These are phyloP conservation scores for Cucurbita argyrosperma DNA, from an alignment of 306 rosid species.

Conservation along the genomic window DNA sequence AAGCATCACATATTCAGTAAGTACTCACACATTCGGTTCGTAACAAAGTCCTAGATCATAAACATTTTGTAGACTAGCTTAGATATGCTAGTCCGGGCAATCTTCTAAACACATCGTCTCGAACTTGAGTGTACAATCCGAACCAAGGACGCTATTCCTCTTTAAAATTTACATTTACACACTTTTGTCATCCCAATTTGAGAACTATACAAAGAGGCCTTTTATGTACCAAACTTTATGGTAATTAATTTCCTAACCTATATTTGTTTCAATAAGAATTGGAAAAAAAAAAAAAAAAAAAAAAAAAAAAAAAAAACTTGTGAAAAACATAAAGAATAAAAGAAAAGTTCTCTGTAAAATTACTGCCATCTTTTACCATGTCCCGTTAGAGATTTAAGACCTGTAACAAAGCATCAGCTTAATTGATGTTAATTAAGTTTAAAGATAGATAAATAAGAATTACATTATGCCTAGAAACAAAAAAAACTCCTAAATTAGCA, in stretches of 20 bases:
- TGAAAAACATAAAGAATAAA: neutral
- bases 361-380: slow-evolving; percentile 8
- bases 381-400: slow-evolving; percentile 3
- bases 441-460: neutral
- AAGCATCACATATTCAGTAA: no score
- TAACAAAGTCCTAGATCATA: neutral
- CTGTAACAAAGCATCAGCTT: slow-evolving; percentile 1
- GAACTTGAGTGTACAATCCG: neutral
- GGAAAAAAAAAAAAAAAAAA: neutral
- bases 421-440: neutral
- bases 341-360: neutral
- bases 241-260: neutral
- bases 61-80: neutral
- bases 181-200: neutral
- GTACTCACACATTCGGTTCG: neutral
- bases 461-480: neutral
- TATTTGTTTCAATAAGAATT: neutral
- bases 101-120: neutral
- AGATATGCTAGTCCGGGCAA: neutral
- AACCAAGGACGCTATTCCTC: neutral
- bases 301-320: neutral
- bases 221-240: slow-evolving; percentile 1
- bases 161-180: neutral
- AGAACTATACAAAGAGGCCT: neutral
- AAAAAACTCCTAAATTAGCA: neutral